Percentiles rank a stretch among this genome's conserved stretches.
phyloP scores from a whole-genome alignment of 2,329 filamentous ascomycete species.

The Pestalotiopsis sp. region DNA sequence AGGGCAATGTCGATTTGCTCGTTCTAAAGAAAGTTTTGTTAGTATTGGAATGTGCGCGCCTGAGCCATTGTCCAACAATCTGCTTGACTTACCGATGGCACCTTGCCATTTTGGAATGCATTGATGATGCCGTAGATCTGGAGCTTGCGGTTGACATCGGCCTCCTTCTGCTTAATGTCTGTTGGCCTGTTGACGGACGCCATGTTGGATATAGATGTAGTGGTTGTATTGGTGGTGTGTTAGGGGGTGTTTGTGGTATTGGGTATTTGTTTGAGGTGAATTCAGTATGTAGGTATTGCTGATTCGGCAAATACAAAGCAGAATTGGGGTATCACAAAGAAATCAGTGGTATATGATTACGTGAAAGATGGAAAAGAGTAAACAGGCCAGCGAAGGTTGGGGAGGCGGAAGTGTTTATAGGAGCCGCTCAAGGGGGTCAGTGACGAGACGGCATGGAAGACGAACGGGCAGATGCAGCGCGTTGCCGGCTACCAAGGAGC shows the following conservation, averaged over 20 bases:
- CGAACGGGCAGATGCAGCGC: not conserved
- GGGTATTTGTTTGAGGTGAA: not conserved
- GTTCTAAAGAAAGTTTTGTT: conserved; percentile 58
- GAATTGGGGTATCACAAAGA: conserved; percentile 14
- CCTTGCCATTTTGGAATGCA: conserved; percentile 88
- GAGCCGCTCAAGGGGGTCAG: not conserved
- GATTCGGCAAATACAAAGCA: not conserved
- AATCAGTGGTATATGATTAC: conserved; percentile 11
- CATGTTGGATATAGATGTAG: conserved; percentile 21
- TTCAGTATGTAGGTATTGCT: not conserved
- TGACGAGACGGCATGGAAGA: conserved; percentile 6
- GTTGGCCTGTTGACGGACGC: conserved; percentile 71
- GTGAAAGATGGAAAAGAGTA: conserved; percentile 6
- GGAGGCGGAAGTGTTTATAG: conserved; percentile 7
- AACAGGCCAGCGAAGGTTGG: not conserved
- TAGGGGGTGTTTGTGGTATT: not conserved
- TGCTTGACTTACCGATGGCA: conserved; percentile 71
- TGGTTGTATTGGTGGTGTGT: not conserved
- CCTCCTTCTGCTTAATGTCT: conserved; percentile 76
- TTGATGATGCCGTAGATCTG: conserved; percentile 88
- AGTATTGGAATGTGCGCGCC: not conserved
- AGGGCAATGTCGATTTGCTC: conserved; percentile 94
- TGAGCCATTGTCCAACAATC: not conserved
- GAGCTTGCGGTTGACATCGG: conserved; percentile 89
- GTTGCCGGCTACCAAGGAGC: not conserved